Base-by-base conservation (phyloP, 2,329 filamentous ascomycete genomes). In the Fusarium siculi region DNA sequence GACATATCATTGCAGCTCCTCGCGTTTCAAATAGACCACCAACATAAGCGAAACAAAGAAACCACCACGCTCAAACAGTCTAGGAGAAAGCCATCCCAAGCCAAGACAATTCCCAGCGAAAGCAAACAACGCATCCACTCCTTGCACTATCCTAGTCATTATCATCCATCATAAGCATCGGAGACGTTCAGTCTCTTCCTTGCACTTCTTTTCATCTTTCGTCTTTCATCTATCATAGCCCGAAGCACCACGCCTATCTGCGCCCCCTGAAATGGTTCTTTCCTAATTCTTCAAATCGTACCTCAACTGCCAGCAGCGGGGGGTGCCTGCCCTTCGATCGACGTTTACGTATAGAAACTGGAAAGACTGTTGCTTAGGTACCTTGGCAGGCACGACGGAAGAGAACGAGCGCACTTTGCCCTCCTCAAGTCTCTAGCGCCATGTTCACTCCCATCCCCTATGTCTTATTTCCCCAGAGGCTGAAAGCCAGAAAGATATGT, bases 21-120 rank as follows among this genome's bases (percentile, higher is more conserved):
- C 46, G 18, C 50, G 52, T 71, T 70, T 70, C 61, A 55, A 47
- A 60, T 50, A 70, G 15, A 61, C 25, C 18, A 66, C 28, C 39
- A 44, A 43, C 32, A 39, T 37, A 46, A 28, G 30, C 46, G 47
- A 55, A 53, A 49, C 25, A 67, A 62, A 34, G 30, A 32, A 61
- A 39, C 34, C 10, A 44, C 44, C 19, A 25, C 30, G 23, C 67
- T 61, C 61, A 43, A 28, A 49, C 68, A 71, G 42, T 66, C 42
- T 66, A 37, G 50, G 40, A 58, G 37, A 42, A 53, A 34, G 23
- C 32, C 43, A 50, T 52, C 42, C 25, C 36, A 40, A 44, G 25
- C 42, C 34, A 65, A 58, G 42, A 50, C 15, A 36, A 36, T 34
- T 28, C 28, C 18, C 25, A 40, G 37, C 36, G 23, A 61, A 61